Evolutionary conservation across 768 basidiomycete species (phyloP).

Genomic region (Lenzites betulinus): DNA sequence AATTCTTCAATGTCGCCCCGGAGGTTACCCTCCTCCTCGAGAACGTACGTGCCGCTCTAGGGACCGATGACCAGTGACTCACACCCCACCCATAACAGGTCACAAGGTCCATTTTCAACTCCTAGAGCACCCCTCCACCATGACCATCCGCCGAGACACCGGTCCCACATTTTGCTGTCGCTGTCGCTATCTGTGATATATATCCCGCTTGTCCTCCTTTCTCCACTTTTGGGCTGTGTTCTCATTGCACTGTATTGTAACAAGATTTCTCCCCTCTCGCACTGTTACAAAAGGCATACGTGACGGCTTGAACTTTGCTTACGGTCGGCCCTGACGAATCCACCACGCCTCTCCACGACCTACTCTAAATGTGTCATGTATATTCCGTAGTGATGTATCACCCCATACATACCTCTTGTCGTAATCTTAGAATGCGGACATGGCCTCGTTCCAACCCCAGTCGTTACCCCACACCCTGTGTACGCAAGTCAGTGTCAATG

Average conservation of each 20-base stretch:
- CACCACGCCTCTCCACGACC: conserved; percentile 32
- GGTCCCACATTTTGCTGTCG: conserved; percentile 42
- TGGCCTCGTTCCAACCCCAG: conserved; percentile 38
- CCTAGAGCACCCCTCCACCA: conserved; percentile 55
- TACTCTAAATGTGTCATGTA: conserved; percentile 37
- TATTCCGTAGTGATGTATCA: conserved; percentile 41
- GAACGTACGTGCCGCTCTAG: conserved; percentile 55
- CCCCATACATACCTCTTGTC: conserved; percentile 35
- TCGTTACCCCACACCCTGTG: conserved; percentile 36
- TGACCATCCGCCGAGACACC: conserved; percentile 11
- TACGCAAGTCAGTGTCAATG: conserved; percentile 14
- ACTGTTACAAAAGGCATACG: conserved; percentile 53
- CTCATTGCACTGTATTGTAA: conserved; percentile 83
- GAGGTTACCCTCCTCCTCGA: conserved; percentile 85
- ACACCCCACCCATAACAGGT: conserved; percentile 47
- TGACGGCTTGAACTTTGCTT: conserved; percentile 48
- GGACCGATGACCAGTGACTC: conserved; percentile 6
- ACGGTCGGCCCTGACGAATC: conserved; percentile 33
- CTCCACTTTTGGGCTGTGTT: conserved; percentile 48
- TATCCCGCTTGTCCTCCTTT: conserved; percentile 62
- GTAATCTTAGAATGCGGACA: conserved; percentile 41
- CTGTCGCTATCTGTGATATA: conserved; percentile 77
- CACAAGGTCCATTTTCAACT: conserved; percentile 74
- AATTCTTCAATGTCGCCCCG: conserved; percentile 81
- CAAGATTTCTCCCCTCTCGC: conserved; percentile 55